A percentile compares a stretch with the other conserved stretches of the same genome.
Conservation (phyloP, 495 filamentous ascomycete species). For the Aspergillus haitiensis region DNA sequence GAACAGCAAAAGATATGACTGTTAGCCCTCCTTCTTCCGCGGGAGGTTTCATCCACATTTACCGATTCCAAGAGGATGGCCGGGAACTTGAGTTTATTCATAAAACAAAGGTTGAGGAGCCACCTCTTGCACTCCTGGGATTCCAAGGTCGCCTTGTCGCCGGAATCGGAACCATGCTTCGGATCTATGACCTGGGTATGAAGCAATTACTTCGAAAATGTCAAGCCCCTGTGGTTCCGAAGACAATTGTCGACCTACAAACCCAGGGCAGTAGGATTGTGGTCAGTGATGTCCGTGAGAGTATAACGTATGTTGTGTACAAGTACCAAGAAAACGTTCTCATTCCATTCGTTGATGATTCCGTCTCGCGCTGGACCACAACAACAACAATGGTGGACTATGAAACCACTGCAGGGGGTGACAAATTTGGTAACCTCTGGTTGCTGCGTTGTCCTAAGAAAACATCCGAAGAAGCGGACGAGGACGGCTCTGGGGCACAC, state of each 20-base stretch:
- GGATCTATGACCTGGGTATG: slow-evolving; percentile 88
- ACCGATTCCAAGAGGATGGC: slow-evolving; percentile 85
- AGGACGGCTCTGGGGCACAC: slow-evolving; percentile 87
- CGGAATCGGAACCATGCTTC: slow-evolving; percentile 78
- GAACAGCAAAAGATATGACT: slow-evolving; percentile 86
- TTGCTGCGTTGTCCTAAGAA: slow-evolving; percentile 84
- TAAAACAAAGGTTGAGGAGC: slow-evolving; percentile 87
- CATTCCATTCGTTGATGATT: slow-evolving; percentile 91
- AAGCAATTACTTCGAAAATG: slow-evolving; percentile 88
- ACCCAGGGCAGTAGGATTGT: slow-evolving; percentile 91
- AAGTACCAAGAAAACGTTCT: slow-evolving; percentile 88
- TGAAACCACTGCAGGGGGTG: slow-evolving; percentile 90
- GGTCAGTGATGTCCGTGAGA: slow-evolving; percentile 88
- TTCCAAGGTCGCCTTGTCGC: slow-evolving; percentile 90
- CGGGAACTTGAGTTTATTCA: slow-evolving; percentile 89
- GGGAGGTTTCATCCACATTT: slow-evolving; percentile 87
- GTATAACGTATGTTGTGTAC: slow-evolving; percentile 87
- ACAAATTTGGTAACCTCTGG: slow-evolving; percentile 98
- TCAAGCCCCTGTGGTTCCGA: slow-evolving; percentile 74
- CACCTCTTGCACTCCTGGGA: slow-evolving; percentile 80
- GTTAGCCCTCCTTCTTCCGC: slow-evolving; percentile 71
- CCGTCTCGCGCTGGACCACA: slow-evolving; percentile 83
- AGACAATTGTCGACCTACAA: slow-evolving; percentile 80
- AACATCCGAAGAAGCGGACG: slow-evolving; percentile 83
- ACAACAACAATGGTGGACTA: slow-evolving; percentile 94